Base-by-base conservation (phyloP, 768 basidiomycete species). In the Tricholoma sp. region DNA sequence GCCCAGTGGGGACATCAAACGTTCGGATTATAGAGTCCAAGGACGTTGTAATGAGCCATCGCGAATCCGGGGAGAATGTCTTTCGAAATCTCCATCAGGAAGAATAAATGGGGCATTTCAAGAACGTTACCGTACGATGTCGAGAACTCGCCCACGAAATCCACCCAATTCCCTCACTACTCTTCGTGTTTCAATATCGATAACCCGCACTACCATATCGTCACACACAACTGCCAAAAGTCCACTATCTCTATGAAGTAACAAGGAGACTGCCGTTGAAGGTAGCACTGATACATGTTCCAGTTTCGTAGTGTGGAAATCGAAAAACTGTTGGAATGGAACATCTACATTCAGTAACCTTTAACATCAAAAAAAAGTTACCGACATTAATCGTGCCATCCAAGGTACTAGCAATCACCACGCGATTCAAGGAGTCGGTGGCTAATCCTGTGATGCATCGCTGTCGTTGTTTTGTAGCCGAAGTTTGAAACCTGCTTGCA, bases 41-140 rank as follows among this genome's bases (percentile, higher is more conserved):
- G 8, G 95, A 94, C 2, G 91, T 84, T 1, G 86, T 78, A 41
- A 98, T 80, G 52, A 99, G 76, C 97, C 96, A 98, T 54, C 97
- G 80, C 2, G 94, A 95, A 69, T 98, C 94, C 1, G 92, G 85
- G 7, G 97, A 98, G 72, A 98, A 98, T 0, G 91, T 83, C 95
- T 98, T 64, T 5, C 47, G 31, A 31, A 24, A 34, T 24, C 3
- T 24, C 60, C 52, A 31, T 46, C 41, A 52, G 37, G 18, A 21
- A 1, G 16, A 35, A 22, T 29, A 18, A 18, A 22, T 39, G 7
- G 10, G 4, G 46, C 10, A 50, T 9, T 18, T 10, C 31, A 1
- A 19, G 16, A 22, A 52, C 9, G 19, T 21, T 8, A 21, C 72
- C 85, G 66, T 67, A 94, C 95, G 46, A 94, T 77, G 65, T 99